A percentile compares a stretch with the other conserved stretches of the same genome.
Evolutionary conservation across 192 early-diverging fungal species (phyloP).

Genomic region (Coemansia sp.): DNA sequence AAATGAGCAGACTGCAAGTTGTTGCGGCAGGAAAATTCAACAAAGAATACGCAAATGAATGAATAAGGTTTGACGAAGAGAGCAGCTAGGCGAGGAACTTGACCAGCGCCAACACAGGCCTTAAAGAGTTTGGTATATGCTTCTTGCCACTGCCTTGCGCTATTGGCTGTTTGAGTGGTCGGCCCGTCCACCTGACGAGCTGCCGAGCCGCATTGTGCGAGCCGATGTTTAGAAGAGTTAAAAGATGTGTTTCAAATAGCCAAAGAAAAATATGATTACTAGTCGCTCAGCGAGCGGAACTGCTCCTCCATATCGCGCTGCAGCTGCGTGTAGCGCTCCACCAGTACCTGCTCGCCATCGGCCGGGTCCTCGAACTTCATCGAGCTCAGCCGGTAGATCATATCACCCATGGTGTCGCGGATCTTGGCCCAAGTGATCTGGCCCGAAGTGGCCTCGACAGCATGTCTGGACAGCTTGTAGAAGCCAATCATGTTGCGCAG

Average conservation of each 20-base stretch:
- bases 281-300: constrained; percentile 82
- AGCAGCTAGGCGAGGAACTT: not conserved
- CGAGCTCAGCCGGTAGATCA: constrained; percentile 95
- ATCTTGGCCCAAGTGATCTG: constrained; percentile 97
- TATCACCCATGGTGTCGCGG: constrained; percentile 87
- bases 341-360: constrained; percentile 89
- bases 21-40: not conserved
- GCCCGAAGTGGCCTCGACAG: constrained; percentile 88
- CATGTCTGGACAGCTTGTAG: constrained; percentile 92
- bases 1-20: not conserved
- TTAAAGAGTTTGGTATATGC: not conserved
- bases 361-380: constrained; percentile 99
- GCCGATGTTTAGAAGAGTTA: not conserved
- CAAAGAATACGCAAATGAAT: not conserved
- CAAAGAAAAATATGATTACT: constrained; percentile 13
- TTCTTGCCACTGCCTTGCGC: not conserved
- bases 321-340: constrained; percentile 87
- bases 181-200: not conserved
- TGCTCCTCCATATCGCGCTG: constrained; percentile 96
- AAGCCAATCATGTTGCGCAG: constrained; percentile 97
- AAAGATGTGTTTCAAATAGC: not conserved
- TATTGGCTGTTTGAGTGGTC: not conserved
- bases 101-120: not conserved
- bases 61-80: not conserved
- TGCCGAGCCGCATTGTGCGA: constrained; percentile 1